Base-by-base conservation (phyloP, 2,329 filamentous ascomycete species). In the Neonectria coccinea region DNA sequence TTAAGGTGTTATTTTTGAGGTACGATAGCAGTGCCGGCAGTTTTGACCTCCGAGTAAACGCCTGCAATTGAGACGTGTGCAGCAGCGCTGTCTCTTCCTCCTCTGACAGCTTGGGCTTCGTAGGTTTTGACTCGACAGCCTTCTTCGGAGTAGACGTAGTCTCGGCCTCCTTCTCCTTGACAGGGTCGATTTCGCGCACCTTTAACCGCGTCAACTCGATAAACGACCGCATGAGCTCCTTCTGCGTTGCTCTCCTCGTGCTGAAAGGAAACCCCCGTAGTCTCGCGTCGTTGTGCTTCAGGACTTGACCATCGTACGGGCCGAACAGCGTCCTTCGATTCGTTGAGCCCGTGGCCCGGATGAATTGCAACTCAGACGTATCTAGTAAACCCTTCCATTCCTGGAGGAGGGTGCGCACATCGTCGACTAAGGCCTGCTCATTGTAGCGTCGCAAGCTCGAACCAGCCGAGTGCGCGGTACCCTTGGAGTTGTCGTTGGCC, bases 141-240 rank as follows among this genome's bases (percentile, higher is more conserved):
- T 76, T 84, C 47, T 68, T 69, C 18, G 66, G 72, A 62, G 73
- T 78, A 73, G 75, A 64, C 14, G 66, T 41, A 1, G 70, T 58
- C 16, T 85, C 79, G 6, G 81, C 73, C 42, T 80, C 79, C 69
- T 81, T 85, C 64, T 85, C 83, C 12, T 89, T 85, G 3, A 83
- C 85, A 67, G 93, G 91, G 62, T 92, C 86, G 29, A 98, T 86
- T 66, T 92, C 91, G 53, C 88, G 89, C 51, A 97, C 86, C 79
- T 99, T 97, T 16, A 97, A 86, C 16, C 96, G 86, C 0, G 96
- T 99, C 33, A 99, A 85, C 80, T 99, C 96, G 67, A 97, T 92
- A 73, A 97, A 99, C 1, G 92, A 92, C 42, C 95, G 89, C 91
- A 98, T 96, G 0, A 99, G 88, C 78, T 99, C 96, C 52, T 91